Conservation (phyloP, 805 yeast genomes). For the Lachancea thermotolerans region DNA sequence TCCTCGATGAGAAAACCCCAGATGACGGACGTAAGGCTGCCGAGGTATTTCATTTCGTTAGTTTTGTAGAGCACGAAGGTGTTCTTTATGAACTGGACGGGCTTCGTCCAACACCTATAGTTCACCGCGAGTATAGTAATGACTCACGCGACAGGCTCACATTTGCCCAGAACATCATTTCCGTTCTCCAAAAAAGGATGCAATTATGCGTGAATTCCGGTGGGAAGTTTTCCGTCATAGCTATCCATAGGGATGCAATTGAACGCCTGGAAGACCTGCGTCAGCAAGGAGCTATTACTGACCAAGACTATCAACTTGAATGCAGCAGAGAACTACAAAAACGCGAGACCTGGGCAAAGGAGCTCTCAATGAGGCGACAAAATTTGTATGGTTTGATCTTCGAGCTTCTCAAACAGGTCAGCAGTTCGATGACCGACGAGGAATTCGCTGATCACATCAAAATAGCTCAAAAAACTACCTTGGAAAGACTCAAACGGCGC, state of each 20-base stretch:
- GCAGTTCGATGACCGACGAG: slow-evolving; percentile 31
- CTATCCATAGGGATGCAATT: slow-evolving; percentile 46
- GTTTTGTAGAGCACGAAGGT: slow-evolving; percentile 41
- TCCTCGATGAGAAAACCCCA: slow-evolving; percentile 36
- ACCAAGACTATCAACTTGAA: slow-evolving; percentile 3
- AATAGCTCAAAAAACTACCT: slow-evolving; percentile 1
- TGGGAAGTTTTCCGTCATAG: slow-evolving; percentile 50
- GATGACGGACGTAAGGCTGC: slow-evolving; percentile 33
- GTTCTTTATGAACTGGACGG: slow-evolving; percentile 58
- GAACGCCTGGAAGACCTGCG: slow-evolving; percentile 32
- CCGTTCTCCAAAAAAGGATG: slow-evolving; percentile 42
- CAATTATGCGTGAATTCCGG: slow-evolving; percentile 40
- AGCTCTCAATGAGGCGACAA: slow-evolving; percentile 47
- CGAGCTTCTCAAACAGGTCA: slow-evolving; percentile 39
- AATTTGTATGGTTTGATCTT: slow-evolving; percentile 48
- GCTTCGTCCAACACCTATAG: slow-evolving; percentile 47
- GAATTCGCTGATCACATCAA: slow-evolving; percentile 24
- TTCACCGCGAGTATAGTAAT: slow-evolving; percentile 39
- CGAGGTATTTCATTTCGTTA: slow-evolving; percentile 55
- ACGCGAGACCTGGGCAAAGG: slow-evolving; percentile 46
- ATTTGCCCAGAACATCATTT: slow-evolving; percentile 37
- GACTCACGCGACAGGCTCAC: slow-evolving; percentile 29
- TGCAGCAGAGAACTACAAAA: slow-evolving; percentile 38
- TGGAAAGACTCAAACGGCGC: neutral
- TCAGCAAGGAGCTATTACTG: slow-evolving; percentile 31